A percentile compares a stretch with the other conserved stretches of the same genome.
Evolutionary conservation across 192 early-diverging fungal species (phyloP).

Genomic region (Coemansia aciculifera): DNA sequence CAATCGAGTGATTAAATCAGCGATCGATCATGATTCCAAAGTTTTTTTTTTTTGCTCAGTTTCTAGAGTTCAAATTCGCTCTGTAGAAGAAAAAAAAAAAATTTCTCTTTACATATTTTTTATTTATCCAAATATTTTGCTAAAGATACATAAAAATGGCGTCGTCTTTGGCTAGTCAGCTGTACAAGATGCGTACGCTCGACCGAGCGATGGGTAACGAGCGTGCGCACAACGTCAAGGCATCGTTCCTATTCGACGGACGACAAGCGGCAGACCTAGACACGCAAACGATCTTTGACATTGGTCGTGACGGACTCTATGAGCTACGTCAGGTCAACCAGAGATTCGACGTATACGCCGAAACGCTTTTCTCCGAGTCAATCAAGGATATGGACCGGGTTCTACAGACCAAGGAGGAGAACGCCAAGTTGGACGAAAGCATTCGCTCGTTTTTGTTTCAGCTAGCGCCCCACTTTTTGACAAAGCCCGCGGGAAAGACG

Average conservation of each 20-base stretch:
- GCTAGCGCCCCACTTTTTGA: conserved; percentile 81
- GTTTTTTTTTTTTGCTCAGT: not conserved
- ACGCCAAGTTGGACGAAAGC: conserved; percentile 72
- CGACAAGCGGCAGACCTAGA: conserved; percentile 88
- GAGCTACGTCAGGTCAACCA: conserved; percentile 70
- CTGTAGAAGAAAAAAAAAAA: not conserved
- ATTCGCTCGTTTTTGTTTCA: conserved; percentile 73
- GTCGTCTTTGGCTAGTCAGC: conserved; percentile 66
- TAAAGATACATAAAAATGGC: conserved; percentile 42
- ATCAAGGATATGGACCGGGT: conserved; percentile 79
- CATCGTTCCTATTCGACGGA: conserved; percentile 80
- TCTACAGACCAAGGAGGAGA: conserved; percentile 78
- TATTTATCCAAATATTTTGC: not conserved
- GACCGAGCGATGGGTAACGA: conserved; percentile 62
- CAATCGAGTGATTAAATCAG: not conserved
- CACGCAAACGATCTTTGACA: conserved; percentile 79
- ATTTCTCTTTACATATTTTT: not conserved
- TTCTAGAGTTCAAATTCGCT: not conserved
- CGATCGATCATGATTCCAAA: not conserved
- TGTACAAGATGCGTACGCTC: conserved; percentile 62
- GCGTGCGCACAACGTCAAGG: conserved; percentile 58
- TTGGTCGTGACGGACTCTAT: conserved; percentile 76
- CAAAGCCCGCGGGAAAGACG: conserved; percentile 82
- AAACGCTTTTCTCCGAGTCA: conserved; percentile 77
- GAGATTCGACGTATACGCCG: conserved; percentile 65